Conservation (phyloP, 2,329 filamentous ascomycete genomes). For the Plectosphaerella sp. region DNA sequence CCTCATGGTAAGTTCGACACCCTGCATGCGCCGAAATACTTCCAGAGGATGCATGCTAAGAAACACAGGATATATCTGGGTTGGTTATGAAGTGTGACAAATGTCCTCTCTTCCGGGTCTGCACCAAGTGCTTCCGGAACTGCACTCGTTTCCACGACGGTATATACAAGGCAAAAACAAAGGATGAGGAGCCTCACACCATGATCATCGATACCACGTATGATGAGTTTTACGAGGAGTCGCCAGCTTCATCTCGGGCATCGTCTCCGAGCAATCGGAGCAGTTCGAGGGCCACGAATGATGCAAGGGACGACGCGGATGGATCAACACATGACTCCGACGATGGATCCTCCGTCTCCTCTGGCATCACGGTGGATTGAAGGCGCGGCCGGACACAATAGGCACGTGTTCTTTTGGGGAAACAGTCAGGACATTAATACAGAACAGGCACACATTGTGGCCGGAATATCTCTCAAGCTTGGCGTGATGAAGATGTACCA, state of each 20-base stretch:
- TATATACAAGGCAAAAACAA: neutral
- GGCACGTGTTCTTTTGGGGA: too few species aligned
- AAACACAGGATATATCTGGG: neutral
- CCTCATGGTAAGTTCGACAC: neutral
- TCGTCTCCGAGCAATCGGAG: neutral
- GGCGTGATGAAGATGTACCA: too few species aligned
- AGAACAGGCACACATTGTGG: too few species aligned
- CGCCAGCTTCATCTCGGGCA: neutral
- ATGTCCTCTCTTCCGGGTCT: neutral
- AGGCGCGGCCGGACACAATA: too few species aligned
- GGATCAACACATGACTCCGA: neutral
- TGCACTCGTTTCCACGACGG: neutral
- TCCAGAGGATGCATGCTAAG: neutral
- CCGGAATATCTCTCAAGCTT: too few species aligned
- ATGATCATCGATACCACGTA: neutral
- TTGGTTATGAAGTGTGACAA: neutral
- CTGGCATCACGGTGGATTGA: too few species aligned
- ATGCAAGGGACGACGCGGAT: neutral
- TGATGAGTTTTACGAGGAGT: neutral
- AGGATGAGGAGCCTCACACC: neutral
- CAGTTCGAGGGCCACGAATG: neutral
- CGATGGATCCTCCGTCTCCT: neutral
- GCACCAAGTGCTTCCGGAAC: neutral
- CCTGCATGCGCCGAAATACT: neutral
- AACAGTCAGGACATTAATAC: too few species aligned